Percentiles rank a stretch among this genome's conserved stretches.
phyloP scores from a whole-genome alignment of 2,329 filamentous ascomycete species.

The Penicillium occitanis region DNA sequence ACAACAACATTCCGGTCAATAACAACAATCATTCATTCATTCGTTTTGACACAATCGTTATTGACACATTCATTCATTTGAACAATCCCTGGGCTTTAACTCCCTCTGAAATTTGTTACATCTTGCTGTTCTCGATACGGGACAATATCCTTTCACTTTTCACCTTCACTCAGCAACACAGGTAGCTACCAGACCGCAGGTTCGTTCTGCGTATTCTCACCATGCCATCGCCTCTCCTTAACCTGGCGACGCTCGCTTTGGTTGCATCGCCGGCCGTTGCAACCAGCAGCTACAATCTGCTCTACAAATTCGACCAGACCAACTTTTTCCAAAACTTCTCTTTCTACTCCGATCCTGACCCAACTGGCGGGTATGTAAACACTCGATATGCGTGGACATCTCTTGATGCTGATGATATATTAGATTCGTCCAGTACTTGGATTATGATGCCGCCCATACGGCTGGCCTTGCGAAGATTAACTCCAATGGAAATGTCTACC shows the following conservation, averaged over 20 bases:
- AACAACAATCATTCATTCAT: constrained; percentile 14
- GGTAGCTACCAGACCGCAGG: constrained; percentile 12
- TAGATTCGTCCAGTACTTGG: constrained; percentile 47
- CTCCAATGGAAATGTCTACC: constrained; percentile 38
- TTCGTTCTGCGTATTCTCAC: constrained; percentile 13
- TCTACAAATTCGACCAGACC: constrained; percentile 46
- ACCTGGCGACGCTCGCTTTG: constrained; percentile 34
- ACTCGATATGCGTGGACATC: neutral
- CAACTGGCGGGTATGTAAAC: constrained; percentile 47
- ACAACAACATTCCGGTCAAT: constrained; percentile 18
- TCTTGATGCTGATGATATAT: neutral
- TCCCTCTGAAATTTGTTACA: neutral
- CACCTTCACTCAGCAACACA: constrained; percentile 8
- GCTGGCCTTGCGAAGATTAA: constrained; percentile 39
- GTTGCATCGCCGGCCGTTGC: constrained; percentile 30
- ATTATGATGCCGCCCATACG: constrained; percentile 40
- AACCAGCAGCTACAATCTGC: constrained; percentile 39
- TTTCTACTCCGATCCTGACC: constrained; percentile 50
- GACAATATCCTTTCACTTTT: constrained; percentile 1
- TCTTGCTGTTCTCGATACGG: neutral
- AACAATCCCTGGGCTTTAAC: neutral
- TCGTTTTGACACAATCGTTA: constrained; percentile 2
- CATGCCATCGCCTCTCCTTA: constrained; percentile 29
- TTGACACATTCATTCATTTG: constrained; percentile 1
- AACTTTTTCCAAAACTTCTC: constrained; percentile 53